phyloP scores from a whole-genome alignment of 2,329 filamentous ascomycete genomes.

The Aspergillus bombycis region DNA sequence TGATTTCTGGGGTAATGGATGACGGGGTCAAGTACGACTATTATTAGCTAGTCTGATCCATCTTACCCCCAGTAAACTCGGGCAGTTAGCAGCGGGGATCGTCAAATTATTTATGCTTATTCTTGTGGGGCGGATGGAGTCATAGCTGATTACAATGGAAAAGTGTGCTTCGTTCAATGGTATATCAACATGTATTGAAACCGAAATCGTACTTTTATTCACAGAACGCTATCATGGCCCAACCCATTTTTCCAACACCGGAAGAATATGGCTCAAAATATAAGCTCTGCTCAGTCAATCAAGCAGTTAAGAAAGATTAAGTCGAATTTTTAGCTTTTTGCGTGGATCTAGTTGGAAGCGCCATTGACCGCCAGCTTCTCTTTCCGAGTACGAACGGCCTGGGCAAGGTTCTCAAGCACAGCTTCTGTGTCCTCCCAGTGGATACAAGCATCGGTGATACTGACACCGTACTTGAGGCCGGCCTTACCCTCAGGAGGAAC shows the following conservation, averaged over 20 bases:
- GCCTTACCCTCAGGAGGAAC: slow-evolving; percentile 83
- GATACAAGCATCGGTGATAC: slow-evolving; percentile 97
- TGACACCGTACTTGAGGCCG: slow-evolving; percentile 88
- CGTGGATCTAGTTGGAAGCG: slow-evolving; percentile 11
- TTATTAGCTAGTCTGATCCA: not conserved
- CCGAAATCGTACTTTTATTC: slow-evolving; percentile 2
- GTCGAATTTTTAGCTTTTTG: not conserved
- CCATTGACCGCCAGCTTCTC: slow-evolving; percentile 40
- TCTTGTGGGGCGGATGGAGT: not conserved
- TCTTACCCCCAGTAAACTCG: not conserved
- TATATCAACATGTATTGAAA: not conserved
- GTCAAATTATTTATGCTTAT: not conserved
- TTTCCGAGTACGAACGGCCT: slow-evolving; percentile 76
- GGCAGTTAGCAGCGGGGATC: not conserved
- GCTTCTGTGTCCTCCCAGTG: slow-evolving; percentile 86
- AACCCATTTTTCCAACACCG: slow-evolving; percentile 5
- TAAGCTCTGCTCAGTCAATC: slow-evolving; percentile 4
- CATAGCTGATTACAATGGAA: not conserved
- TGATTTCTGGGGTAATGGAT: not conserved
- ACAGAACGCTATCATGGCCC: slow-evolving; percentile 3
- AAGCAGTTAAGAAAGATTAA: not conserved
- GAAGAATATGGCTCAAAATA: not conserved
- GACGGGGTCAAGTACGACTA: not conserved
- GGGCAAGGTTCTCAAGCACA: slow-evolving; percentile 76
- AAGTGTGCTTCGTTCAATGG: not conserved